A percentile compares a stretch with the other conserved stretches of the same genome.
Evolutionary conservation across 257 asterid genomes (phyloP).

Genomic region (Prunella vulgaris): DNA sequence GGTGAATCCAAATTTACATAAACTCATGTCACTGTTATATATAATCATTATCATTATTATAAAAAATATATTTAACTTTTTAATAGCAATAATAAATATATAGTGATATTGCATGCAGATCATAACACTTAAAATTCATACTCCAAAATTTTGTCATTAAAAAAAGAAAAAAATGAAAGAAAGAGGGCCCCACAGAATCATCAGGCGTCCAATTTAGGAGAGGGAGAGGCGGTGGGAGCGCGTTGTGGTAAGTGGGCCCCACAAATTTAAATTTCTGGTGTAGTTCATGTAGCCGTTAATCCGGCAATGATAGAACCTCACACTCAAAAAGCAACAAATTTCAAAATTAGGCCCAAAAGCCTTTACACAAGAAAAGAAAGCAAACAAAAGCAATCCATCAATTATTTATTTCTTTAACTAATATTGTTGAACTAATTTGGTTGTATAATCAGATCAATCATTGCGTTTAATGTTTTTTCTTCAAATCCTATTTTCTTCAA

Average conservation of each 20-base stretch:
- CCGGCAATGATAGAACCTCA: constrained; percentile 47
- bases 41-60: too few relatives aligned
- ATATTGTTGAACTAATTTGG: neutral
- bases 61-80: too few relatives aligned
- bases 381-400: constrained; percentile 1
- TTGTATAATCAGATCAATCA: constrained; percentile 4
- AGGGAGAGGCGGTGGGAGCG: constrained; percentile 30
- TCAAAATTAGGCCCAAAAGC: constrained; percentile 15
- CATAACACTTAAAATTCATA: too few relatives aligned
- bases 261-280: constrained; percentile 19
- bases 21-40: too few relatives aligned
- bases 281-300: constrained; percentile 41
- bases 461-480: constrained; percentile 4
- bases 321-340: constrained; percentile 20
- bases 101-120: too few relatives aligned
- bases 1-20: too few relatives aligned
- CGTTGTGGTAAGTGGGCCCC: constrained; percentile 25
- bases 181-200: constrained; percentile 33
- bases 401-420: constrained; percentile 10
- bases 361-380: neutral
- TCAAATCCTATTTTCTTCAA: neutral
- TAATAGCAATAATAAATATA: too few relatives aligned
- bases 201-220: neutral
- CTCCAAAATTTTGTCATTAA: too few relatives aligned
- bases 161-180: neutral